These are phyloP conservation scores for Hibiscus trionum DNA, from an alignment of 345 rosid species.

Conservation along the genomic window DNA sequence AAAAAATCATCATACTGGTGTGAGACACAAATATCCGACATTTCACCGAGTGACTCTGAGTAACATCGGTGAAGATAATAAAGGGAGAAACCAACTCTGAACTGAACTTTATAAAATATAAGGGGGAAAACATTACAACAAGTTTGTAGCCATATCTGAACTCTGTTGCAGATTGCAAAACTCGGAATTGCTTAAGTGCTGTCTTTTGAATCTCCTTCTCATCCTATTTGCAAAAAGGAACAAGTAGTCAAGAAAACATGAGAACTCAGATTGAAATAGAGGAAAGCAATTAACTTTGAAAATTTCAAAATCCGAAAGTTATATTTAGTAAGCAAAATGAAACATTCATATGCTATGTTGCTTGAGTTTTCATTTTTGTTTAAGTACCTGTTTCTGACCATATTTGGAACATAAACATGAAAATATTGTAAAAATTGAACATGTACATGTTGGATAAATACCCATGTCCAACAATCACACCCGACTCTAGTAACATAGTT, in stretches of 20 bases:
- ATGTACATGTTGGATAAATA: neutral
- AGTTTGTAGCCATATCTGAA: slow-evolving; percentile 97
- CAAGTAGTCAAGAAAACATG: slow-evolving; percentile 9
- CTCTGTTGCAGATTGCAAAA: slow-evolving; percentile 54
- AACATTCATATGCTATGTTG: neutral
- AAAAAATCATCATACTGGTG: neutral
- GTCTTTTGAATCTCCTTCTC: slow-evolving; percentile 90
- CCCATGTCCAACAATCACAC: neutral
- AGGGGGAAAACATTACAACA: slow-evolving; percentile 46
- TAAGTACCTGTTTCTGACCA: no score
- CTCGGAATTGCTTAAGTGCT: slow-evolving; percentile 70
- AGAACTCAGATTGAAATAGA: slow-evolving; percentile 5
- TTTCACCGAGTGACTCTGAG: neutral
- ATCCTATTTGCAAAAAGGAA: slow-evolving; percentile 39
- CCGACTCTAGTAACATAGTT: neutral
- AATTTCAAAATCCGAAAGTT: neutral
- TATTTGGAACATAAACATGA: neutral
- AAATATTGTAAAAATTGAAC: neutral
- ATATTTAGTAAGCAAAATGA: neutral
- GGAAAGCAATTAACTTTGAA: neutral
- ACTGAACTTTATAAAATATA: neutral
- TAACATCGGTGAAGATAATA: neutral
- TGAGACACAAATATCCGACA: neutral
- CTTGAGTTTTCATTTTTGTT: neutral
- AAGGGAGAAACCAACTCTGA: neutral